These are phyloP conservation scores for Saturnispora ahearnii DNA, from an alignment of 805 yeast genomes.

Conservation along the genomic window DNA sequence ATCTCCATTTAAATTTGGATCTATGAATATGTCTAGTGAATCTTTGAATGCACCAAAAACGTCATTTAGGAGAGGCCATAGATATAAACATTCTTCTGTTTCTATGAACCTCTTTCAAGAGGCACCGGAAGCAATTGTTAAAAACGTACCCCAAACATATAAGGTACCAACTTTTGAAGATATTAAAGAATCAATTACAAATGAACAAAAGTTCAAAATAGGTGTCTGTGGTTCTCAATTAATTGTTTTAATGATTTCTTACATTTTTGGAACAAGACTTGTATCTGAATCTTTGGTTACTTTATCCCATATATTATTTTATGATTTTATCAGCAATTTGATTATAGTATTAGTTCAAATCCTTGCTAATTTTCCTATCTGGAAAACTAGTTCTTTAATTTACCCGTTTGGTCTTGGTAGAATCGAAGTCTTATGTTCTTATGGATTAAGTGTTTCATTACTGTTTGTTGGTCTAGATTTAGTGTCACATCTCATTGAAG, in stretches of 20 bases:
- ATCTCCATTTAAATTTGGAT: conserved; percentile 59
- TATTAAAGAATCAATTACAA: conserved; percentile 48
- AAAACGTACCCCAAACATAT: conserved; percentile 50
- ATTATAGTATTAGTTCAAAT: conserved; percentile 64
- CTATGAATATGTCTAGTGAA: conserved; percentile 31
- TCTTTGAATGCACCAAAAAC: conserved; percentile 32
- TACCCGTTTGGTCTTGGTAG: conserved; percentile 94
- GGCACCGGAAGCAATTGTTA: conserved; percentile 65
- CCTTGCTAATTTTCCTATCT: conserved; percentile 85
- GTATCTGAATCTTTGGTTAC: conserved; percentile 59
- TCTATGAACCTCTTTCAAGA: conserved; percentile 94
- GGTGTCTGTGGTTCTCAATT: conserved; percentile 54
- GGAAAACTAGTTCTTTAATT: conserved; percentile 73
- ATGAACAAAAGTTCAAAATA: conserved; percentile 49
- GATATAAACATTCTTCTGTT: conserved; percentile 92
- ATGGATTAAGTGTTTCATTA: conserved; percentile 76
- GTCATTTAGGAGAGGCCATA: conserved; percentile 84
- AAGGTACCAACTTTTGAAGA: conserved; percentile 69
- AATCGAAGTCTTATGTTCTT: conserved; percentile 77
- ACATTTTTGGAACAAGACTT: conserved; percentile 48
- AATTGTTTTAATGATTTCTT: conserved; percentile 43
- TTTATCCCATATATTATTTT: conserved; percentile 77
- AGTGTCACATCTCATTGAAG: conserved; percentile 80
- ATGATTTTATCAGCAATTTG: conserved; percentile 73
- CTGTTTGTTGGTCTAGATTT: conserved; percentile 88